Percentiles rank a stretch among this genome's conserved stretches.
These are phyloP conservation scores for Vicia villosa DNA, from an alignment of 306 rosid genomes.

Conservation along the genomic window DNA sequence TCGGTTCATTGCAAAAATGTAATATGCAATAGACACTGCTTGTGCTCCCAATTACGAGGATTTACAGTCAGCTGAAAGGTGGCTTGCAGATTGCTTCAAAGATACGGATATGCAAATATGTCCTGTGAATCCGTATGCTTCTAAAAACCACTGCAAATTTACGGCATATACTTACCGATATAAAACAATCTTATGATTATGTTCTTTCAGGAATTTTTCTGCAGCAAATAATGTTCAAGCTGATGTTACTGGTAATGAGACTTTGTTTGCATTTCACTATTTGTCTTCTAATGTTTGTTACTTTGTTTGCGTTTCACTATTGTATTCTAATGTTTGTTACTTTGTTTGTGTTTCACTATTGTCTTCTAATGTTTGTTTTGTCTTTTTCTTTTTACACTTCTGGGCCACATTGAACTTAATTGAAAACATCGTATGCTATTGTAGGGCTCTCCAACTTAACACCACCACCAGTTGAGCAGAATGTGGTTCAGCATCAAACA, in stretches of 20 bases:
- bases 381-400: not conserved
- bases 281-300: slow-evolving; percentile 11
- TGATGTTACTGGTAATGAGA: slow-evolving; percentile 64
- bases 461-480: slow-evolving; percentile 53
- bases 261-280: slow-evolving; percentile 23
- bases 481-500: slow-evolving; percentile 43
- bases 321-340: slow-evolving; percentile 5
- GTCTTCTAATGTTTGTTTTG: slow-evolving; percentile 13
- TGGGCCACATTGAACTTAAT: not conserved
- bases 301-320: slow-evolving; percentile 23
- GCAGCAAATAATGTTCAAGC: slow-evolving; percentile 56
- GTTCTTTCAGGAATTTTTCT: slow-evolving; percentile 59
- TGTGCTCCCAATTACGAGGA: slow-evolving; percentile 57
- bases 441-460: slow-evolving; percentile 54
- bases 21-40: slow-evolving; percentile 51
- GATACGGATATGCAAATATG: slow-evolving; percentile 65
- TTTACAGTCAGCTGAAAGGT: slow-evolving; percentile 64
- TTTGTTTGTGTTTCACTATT: slow-evolving; percentile 24
- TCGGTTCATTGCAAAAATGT: slow-evolving; percentile 23
- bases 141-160: slow-evolving; percentile 31
- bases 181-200: slow-evolving; percentile 42
- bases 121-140: slow-evolving; percentile 70
- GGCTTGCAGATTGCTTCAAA: slow-evolving; percentile 80
- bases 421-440: slow-evolving; percentile 17
- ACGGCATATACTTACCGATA: slow-evolving; percentile 5